Base-by-base conservation (phyloP, 2,329 filamentous ascomycete species). In the Karstenula rhodostoma region DNA sequence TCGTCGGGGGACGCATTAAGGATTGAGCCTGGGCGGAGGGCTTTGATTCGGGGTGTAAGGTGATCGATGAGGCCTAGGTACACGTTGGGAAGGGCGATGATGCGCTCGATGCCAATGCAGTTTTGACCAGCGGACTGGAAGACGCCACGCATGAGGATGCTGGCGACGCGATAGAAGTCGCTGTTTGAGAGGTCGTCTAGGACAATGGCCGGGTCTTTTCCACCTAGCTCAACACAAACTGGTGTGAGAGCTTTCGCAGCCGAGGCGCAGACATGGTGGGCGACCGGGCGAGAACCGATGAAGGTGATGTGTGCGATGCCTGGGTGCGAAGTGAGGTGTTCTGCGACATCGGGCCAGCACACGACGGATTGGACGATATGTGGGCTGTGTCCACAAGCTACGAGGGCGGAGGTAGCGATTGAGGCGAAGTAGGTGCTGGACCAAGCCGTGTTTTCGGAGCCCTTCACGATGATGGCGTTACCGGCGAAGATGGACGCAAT, bases 51-150 rank as follows among this genome's bases (percentile, higher is more conserved):
- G 12, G 91, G 89, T 54, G 88, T 85, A 22, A 99, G 86, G 62
- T 88, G 83, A 5, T 83, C 78, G 55, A 97, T 81, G 23, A 99
- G 86, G 58, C 83, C 83, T 63, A 90, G 84, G 81, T 98, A 96
- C 54, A 92, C 84, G n/a, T 81, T 82, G 1, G 92, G 89, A 17
- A 91, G 85, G 25, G 90, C 92, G 68, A 98, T 89, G 73, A 98
- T 89, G 58, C 95, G 91, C 81, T 99, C 95, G 67, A 97, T 94
- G 57, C 95, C 95, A 73, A 99, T 94, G 79, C 95, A 99, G 81
- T 99, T 99, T 78, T 99, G 95, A 1, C 95, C 95, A 17, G 93
- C 90, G 54, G 93, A 93, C 79, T 99, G 95, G 80, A 98, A 99
- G 10, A 92, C 93, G 55, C 94, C 95, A 56, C 95, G 89, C 81